Conservation (phyloP, 1,139 yeast species). For the Wickerhamomyces sp. region DNA sequence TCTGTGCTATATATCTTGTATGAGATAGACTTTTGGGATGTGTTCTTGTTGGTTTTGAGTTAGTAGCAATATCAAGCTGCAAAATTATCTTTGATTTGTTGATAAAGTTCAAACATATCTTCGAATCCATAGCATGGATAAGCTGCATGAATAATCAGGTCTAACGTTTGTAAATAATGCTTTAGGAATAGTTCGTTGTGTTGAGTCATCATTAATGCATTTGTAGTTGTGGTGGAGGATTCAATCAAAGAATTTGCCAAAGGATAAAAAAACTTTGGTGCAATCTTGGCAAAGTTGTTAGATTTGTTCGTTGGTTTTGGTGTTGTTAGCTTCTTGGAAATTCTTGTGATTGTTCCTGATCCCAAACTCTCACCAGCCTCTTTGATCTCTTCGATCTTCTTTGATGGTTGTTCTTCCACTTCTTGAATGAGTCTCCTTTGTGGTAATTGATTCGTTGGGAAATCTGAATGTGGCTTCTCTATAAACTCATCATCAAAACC, state of each 20-base stretch:
- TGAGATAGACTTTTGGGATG: too few relatives aligned
- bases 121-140: slow-evolving; percentile 31
- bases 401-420: not conserved
- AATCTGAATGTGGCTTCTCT: slow-evolving; percentile 28
- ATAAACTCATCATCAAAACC: slow-evolving; percentile 47
- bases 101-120: slow-evolving; percentile 24
- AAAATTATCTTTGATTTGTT: slow-evolving; percentile 12
- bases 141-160: slow-evolving; percentile 28
- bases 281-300: slow-evolving; percentile 28
- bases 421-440: slow-evolving; percentile 10
- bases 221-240: slow-evolving; percentile 29
- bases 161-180: slow-evolving; percentile 31
- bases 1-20: too few relatives aligned
- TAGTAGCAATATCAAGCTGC: too few relatives aligned
- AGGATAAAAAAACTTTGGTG: slow-evolving; percentile 31
- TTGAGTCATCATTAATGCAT: too few relatives aligned
- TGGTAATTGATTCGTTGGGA: slow-evolving; percentile 29
- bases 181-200: slow-evolving; percentile 30
- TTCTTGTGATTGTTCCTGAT: slow-evolving; percentile 23
- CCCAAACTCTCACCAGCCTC: slow-evolving; percentile 4
- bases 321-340: slow-evolving; percentile 26
- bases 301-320: slow-evolving; percentile 10
- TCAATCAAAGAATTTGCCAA: slow-evolving; percentile 33
- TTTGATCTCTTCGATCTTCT: slow-evolving; percentile 6
- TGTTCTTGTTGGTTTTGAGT: too few relatives aligned